Evolutionary conservation across 2,329 filamentous ascomycete species (phyloP), one percentile per base, ranked within the genome.

Genomic region (Diplodia seriata): DNA sequence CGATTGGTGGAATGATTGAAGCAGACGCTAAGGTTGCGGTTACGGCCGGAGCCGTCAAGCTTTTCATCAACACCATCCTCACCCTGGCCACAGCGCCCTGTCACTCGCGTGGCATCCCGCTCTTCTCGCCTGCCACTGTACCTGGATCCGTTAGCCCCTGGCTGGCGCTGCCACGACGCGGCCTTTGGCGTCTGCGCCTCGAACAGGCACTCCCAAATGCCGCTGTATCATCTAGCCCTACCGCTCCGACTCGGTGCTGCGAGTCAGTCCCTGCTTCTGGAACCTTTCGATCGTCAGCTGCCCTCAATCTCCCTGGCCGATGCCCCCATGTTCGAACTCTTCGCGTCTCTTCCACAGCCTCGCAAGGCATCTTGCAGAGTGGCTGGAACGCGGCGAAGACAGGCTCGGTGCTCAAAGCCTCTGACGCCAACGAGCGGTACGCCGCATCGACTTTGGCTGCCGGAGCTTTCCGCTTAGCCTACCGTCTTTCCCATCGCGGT

Each of bases 1-100:
- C 18, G 53, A 57, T 57, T 57, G 55, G 55, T 57, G 55, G 55
- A 57, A 57, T 57, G 55, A 57, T 43, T 43, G 9, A 7, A 55
- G 8, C 18, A n/a, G 18, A 8, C 29, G 53, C 53, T 31, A 55
- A 55, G 53, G 12, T 3, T 5, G 15, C 53, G 33, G 55, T 18
- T 57, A n/a, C 55, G 55, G 55, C 55, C 55, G 55, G 36, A 57
- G 55, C 55, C 55, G 36, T 12, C n/a, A 4, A 4, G 12, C n/a
- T 9, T 33, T 55, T n/a, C 53, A n/a, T 55, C 53, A 31, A 26
- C 55, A 40, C 54, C 54, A 40, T 57, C 54, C 54, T 23, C 11
- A 15, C 4, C 5, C 15, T 9, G 50, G 53, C 53, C 31, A 8
- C 6, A 33, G 31, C 31, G 31, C 18, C 33, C n/a, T 23, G 33